Evolutionary conservation across 2,329 filamentous ascomycete genomes (phyloP), one percentile per base, ranked within the genome.

Genomic region (Fusarium stilboides): DNA sequence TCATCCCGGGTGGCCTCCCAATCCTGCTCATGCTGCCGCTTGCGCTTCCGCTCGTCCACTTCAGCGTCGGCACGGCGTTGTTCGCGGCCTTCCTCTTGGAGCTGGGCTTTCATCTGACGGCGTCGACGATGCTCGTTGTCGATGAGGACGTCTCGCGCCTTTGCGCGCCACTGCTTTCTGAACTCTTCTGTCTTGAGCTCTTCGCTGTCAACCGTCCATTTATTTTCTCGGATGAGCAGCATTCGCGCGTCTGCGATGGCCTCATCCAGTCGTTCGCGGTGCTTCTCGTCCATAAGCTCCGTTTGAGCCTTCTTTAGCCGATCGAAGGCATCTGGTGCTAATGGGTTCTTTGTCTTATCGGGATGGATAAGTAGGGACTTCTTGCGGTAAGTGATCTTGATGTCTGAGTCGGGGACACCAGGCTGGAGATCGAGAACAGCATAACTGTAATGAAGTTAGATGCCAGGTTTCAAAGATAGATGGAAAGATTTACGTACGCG

Each of bases 321-420:
- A 81, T 99, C 96, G 78, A 99, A 99, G 70, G 96, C 96, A 75
- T 98, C 96, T 5, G 96, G 95, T 0, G 96, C 96, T 49, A 86
- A 88, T 0, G 94, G 91, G 77, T 99, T 98, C 76, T 90, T 90
- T 58, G 96, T 98, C 81, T 99, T 99, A 85, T 99, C 96, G 8
- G 96, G 96, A 84, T 99, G 96, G 84, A 99, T 98, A 49, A 99
- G 90, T 59, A 99, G 91, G n/a, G 96, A 99, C 81, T 98, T 98
- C 76, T 94, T 94, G 85, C 96, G 94, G 83, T 98, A 99, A 72
- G 89, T 88, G 73, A 91, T 85, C 82, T 98, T 98, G 85, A 99
- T 98, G 82, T 98, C 96, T 62, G 93, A 94, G 74, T 98, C 95
- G 57, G 96, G 90, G 20, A 98, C 94, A 77, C 96, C 96, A 5